Conservation (phyloP, 2,329 filamentous ascomycete species). For the Calonectria montana region DNA sequence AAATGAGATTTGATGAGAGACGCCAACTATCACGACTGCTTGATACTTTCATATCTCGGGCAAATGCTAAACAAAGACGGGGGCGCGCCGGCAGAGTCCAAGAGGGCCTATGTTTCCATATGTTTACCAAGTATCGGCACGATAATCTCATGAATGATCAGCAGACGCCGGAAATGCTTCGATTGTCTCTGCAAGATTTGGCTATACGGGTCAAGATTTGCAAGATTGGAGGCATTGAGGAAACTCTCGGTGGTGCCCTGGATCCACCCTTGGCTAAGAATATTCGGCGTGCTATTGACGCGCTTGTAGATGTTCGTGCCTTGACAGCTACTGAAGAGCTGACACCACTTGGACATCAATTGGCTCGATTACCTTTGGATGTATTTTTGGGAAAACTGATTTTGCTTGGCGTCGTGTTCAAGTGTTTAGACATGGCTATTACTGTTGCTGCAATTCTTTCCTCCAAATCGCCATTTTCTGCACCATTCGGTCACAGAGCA, state of each 20-base stretch:
- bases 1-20: constrained; percentile 96
- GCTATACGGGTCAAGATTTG: constrained; percentile 98
- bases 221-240: constrained; percentile 92
- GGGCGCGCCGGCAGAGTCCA: constrained; percentile 96
- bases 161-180: constrained; percentile 96
- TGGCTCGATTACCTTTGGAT: constrained; percentile 90
- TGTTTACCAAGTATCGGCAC: constrained; percentile 92
- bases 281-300: constrained; percentile 91
- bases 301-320: constrained; percentile 91
- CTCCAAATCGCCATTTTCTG: constrained; percentile 93
- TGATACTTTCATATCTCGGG: constrained; percentile 94
- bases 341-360: constrained; percentile 85
- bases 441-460: constrained; percentile 94
- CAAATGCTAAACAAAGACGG: constrained; percentile 94
- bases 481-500: constrained; percentile 83
- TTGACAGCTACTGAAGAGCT: constrained; percentile 84
- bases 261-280: constrained; percentile 94
- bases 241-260: constrained; percentile 86
- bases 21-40: constrained; percentile 90
- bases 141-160: constrained; percentile 89
- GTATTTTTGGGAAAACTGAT: constrained; percentile 96
- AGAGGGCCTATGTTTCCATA: constrained; percentile 92
- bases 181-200: constrained; percentile 91
- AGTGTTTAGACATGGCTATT: constrained; percentile 89
- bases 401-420: constrained; percentile 86